Conservation (phyloP, 768 basidiomycete genomes). For the Cubamyces sp. region DNA sequence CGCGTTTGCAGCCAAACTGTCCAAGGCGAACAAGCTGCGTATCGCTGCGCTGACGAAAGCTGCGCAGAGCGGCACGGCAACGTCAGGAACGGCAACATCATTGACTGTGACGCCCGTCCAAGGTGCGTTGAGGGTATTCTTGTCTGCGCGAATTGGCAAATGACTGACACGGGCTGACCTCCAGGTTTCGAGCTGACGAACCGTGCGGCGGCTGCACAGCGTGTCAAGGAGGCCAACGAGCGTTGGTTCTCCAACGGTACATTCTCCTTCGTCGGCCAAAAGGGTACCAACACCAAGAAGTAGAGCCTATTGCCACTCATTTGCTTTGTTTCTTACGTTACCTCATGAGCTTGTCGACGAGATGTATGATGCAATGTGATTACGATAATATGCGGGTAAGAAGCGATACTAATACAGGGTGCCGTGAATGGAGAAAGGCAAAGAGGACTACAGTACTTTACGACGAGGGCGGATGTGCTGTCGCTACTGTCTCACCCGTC, state of each 20-base stretch:
- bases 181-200: slow-evolving; percentile 94
- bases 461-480: slow-evolving; percentile 36
- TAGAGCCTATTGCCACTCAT: neutral
- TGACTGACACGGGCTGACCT: slow-evolving; percentile 24
- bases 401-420: slow-evolving; percentile 20
- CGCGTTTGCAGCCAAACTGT: slow-evolving; percentile 78
- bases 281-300: slow-evolving; percentile 38
- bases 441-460: neutral
- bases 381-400: slow-evolving; percentile 16
- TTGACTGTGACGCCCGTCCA: slow-evolving; percentile 95
- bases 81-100: slow-evolving; percentile 88
- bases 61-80: slow-evolving; percentile 56
- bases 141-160: neutral
- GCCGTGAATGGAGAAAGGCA: neutral
- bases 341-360: neutral
- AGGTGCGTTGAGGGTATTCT: slow-evolving; percentile 51
- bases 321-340: neutral
- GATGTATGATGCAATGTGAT: slow-evolving; percentile 16
- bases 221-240: slow-evolving; percentile 95
- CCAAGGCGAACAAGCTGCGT: slow-evolving; percentile 91
- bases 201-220: slow-evolving; percentile 79
- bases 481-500: slow-evolving; percentile 57
- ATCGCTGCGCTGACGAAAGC: slow-evolving; percentile 82
- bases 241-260: slow-evolving; percentile 91
- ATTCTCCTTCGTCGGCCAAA: slow-evolving; percentile 77